Conservation (phyloP, 768 basidiomycete genomes). For the Boletellus ananiceps region DNA sequence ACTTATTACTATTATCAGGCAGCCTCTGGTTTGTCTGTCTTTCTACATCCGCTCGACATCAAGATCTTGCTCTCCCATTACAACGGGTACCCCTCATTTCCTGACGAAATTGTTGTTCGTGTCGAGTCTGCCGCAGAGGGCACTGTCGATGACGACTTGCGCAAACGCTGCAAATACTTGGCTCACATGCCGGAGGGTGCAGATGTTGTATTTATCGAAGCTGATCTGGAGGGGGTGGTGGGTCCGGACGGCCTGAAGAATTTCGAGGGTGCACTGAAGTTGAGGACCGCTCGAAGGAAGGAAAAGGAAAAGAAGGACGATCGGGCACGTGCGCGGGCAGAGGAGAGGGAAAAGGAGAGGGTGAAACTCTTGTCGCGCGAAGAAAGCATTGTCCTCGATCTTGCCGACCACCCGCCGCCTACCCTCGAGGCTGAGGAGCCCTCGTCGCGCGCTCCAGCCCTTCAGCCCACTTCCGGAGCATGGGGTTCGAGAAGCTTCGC, state of each 20-base stretch:
- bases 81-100: constrained; percentile 75
- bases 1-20: constrained; percentile 97
- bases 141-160: constrained; percentile 87
- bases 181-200: constrained; percentile 87
- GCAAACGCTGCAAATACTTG: constrained; percentile 94
- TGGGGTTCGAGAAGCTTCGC: constrained; percentile 85
- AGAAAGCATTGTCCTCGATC: constrained; percentile 9
- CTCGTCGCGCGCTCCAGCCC: constrained; percentile 3
- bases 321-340: constrained; percentile 70
- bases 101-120: constrained; percentile 73
- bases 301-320: constrained; percentile 88
- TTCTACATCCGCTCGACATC: constrained; percentile 94
- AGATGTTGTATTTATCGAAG: constrained; percentile 92
- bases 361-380: constrained; percentile 28
- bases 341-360: constrained; percentile 68
- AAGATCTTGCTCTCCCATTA: constrained; percentile 86
- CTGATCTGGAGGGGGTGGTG: constrained; percentile 75
- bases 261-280: constrained; percentile 79
- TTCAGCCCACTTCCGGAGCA: constrained; percentile 42
- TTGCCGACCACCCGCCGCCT: constrained; percentile 6
- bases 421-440: constrained; percentile 13
- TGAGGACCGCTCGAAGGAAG: constrained; percentile 65
- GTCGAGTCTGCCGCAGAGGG: constrained; percentile 74
- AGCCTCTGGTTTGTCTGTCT: constrained; percentile 84
- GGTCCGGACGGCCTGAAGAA: constrained; percentile 69